Base-by-base conservation (phyloP, 75 land plant species). In the Selaginella tamariscina region DNA sequence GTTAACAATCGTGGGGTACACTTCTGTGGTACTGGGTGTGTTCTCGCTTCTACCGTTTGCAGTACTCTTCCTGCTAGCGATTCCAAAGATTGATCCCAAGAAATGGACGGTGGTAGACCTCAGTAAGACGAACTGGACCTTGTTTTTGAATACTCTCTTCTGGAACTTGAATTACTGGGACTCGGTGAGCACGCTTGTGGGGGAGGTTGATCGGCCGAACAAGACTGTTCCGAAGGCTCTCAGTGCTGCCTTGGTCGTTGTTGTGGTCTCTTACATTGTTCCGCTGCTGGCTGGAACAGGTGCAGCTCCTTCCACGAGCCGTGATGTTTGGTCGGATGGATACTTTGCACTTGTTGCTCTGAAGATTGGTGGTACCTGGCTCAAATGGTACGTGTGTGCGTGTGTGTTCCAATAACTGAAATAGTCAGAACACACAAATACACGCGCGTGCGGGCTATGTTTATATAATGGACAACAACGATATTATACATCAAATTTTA, bases 101-200 rank as follows among this genome's bases (percentile, higher is more conserved):
- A 5, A 21, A 5, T 59, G 62, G 62, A 2, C 23, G 23, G 62
- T 8, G 26, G 62, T 59, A 8, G 62, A 59, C 21, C 21, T 59
- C 27, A 5, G 26, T 5, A 59, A 59, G 9, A 26, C 26, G 8
- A 26, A 59, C 62, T 59, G 62, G 62, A 59, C 62, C 9, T 5
- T 23, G 8, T 59, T 9, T n/a, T n/a, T 59, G 8, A 59, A 59
- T n/a, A 59, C 62, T 5, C 62, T 59, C 21, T 59, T 59, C 26
- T 59, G 62, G 62, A 59, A 59, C 21, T n/a, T 59, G n/a, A 59
- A 59, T 23, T 59, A 23, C 62, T 59, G 62, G 62, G 62, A 59
- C 62, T 23, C 21, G 26, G 62, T 27, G 26, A 59, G 62, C 21
- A 59, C 62, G 26, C 26, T 59, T 8, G 62, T 27, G 26, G 62